Percentiles rank a stretch among this genome's conserved stretches.
Evolutionary conservation across 345 rosid species (phyloP).

Genomic region (Aethionema arabicum): DNA sequence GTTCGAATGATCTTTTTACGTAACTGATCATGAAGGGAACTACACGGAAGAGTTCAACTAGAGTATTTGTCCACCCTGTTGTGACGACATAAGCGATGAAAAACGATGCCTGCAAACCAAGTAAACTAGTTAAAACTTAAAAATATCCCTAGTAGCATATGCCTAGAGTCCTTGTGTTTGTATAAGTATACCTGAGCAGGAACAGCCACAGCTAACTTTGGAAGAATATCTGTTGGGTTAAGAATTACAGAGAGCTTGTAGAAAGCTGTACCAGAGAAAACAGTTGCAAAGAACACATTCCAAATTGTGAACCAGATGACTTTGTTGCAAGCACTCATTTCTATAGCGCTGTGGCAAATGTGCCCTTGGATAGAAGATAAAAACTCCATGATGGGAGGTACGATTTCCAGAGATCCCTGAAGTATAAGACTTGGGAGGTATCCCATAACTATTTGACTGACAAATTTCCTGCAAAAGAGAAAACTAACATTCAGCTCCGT

Average conservation of each 20-base stretch:
- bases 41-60: constrained; percentile 83
- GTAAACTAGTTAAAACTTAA: background rate
- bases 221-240: constrained; percentile 69
- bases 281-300: constrained; percentile 91
- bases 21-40: constrained; percentile 64
- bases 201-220: constrained; percentile 77
- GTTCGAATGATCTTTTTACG: constrained; percentile 49
- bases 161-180: background rate
- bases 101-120: constrained; percentile 72
- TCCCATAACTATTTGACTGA: constrained; percentile 78
- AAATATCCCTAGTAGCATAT: too few species aligned
- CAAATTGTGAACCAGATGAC: constrained; percentile 95
- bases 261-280: constrained; percentile 81
- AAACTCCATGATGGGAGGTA: constrained; percentile 89
- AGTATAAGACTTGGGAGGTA: constrained; percentile 96
- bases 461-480: constrained; percentile 64
- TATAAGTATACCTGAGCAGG: constrained; percentile 84
- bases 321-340: constrained; percentile 91
- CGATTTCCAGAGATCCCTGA: constrained; percentile 66
- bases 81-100: constrained; percentile 94
- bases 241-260: constrained; percentile 62
- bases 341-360: constrained; percentile 73
- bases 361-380: constrained; percentile 93
- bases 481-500: constrained; percentile 9
- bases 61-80: constrained; percentile 90